These are phyloP conservation scores for Ulmus americana DNA, from an alignment of 331 rosid genomes.

Conservation along the genomic window DNA sequence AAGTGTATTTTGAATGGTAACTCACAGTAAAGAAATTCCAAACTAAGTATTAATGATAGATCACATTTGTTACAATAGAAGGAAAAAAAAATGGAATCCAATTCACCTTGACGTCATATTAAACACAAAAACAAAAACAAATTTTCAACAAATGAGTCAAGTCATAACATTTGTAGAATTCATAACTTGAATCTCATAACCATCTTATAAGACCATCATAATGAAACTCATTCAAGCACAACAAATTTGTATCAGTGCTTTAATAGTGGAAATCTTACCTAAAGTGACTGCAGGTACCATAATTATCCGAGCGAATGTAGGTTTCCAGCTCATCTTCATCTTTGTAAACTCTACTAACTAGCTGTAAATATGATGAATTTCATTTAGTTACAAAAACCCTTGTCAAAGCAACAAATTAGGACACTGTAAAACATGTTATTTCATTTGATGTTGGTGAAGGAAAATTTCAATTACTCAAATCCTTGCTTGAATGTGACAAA, in stretches of 20 bases:
- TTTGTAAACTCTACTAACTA: constrained; percentile 62
- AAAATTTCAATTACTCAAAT: not conserved
- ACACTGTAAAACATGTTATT: not conserved
- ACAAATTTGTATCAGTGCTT: not conserved
- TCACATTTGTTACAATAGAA: not conserved
- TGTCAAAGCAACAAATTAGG: constrained; percentile 14
- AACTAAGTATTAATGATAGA: not conserved
- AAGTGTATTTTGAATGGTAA: not conserved
- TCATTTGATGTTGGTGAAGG: not conserved
- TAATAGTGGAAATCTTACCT: constrained; percentile 41
- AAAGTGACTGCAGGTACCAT: constrained; percentile 54
- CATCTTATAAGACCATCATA: not conserved
- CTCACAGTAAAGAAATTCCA: not conserved
- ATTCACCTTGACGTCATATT: not conserved
- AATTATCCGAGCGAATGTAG: constrained; percentile 69
- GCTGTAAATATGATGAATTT: constrained; percentile 37
- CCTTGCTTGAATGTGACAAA: not conserved
- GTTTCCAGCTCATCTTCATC: constrained; percentile 78
- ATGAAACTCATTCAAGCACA: not conserved
- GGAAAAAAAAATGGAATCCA: not conserved
- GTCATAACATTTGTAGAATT: not conserved
- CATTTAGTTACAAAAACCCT: constrained; percentile 20
- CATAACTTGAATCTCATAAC: not conserved
- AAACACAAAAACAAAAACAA: not conserved
- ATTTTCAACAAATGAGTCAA: constrained; percentile 1